Conservation (phyloP, 768 basidiomycete species). For the Sarcodon aspratus region DNA sequence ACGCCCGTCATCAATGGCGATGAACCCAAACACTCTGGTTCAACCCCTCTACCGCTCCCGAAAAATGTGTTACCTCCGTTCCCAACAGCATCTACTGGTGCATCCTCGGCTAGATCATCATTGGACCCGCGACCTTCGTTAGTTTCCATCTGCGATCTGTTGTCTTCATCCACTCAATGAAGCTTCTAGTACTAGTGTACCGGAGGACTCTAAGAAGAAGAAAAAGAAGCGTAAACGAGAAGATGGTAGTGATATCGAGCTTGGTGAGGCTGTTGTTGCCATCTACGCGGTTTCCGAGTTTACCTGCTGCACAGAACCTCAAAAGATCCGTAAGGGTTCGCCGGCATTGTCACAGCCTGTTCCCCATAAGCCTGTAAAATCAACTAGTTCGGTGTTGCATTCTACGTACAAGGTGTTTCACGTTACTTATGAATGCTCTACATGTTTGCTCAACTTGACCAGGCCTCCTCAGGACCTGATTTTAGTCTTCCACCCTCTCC, state of each 20-base stretch:
- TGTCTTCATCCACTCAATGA: slow-evolving; percentile 2
- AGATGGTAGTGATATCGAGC: slow-evolving; percentile 58
- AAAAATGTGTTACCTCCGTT: slow-evolving; percentile 33
- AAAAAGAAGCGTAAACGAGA: slow-evolving; percentile 84
- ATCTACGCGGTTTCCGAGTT: slow-evolving; percentile 3
- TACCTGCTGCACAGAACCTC: slow-evolving; percentile 28
- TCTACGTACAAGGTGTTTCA: no score
- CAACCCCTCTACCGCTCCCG: slow-evolving; percentile 18
- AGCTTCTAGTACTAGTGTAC: slow-evolving; percentile 11
- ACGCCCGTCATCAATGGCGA: slow-evolving; percentile 39
- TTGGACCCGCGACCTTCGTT: slow-evolving; percentile 55
- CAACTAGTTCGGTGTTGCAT: not conserved
- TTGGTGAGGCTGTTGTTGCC: slow-evolving; percentile 24
- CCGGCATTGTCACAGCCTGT: slow-evolving; percentile 27
- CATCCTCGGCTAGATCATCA: slow-evolving; percentile 41
- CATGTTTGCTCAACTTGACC: slow-evolving; percentile 2
- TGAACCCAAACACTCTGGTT: slow-evolving; percentile 26
- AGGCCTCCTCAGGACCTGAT: slow-evolving; percentile 37
- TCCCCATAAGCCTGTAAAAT: slow-evolving; percentile 44
- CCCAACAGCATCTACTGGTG: slow-evolving; percentile 12
- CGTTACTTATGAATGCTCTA: no score
- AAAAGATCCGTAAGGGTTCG: slow-evolving; percentile 42
- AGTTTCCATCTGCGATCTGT: slow-evolving; percentile 14
- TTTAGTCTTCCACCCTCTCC: slow-evolving; percentile 42
- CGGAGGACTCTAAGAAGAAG: slow-evolving; percentile 57